Base-by-base conservation (phyloP, 306 rosid genomes). In the Cicer bijugum region DNA sequence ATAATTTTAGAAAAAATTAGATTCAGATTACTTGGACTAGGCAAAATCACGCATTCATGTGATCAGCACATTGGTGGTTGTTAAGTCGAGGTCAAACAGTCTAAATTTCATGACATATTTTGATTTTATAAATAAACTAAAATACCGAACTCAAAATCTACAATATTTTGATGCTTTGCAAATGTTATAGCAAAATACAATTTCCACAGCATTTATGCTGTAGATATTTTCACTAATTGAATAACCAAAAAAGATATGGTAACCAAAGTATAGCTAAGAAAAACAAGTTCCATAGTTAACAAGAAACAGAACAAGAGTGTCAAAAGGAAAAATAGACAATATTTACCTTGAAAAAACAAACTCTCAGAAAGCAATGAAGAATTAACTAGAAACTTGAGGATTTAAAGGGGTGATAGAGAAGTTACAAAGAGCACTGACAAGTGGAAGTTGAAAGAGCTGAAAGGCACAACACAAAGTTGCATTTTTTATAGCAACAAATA, bases 401-500 rank as follows among this genome's bases (percentile, higher is more conserved):
- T 37, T 73, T 48, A 55, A 57, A 40, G 61, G 50, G 67, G 19
- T 19, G 35, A 40, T 45, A 50, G 50, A 4, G 71, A 66, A 47
- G 4, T 14, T 17, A 45, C 9, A 61, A n/a, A 55, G 65, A 38
- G 79, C 74, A 56, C 69, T 37, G 63, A 50, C 37, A 64, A 79
- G 75, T 65, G 74, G 55, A 72, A n/a, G 53, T 46, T 79, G 68
- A 38, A 33, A 33, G 76, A 69, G 12, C 14, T 51, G 19, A 10
- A 71, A 44, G 67, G 4, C 9, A 63, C 7, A 14, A 39, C 9
- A 63, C 7, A 14, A 39, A 20, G 33, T n/a, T 70, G 50, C 65
- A 19, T 76, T 81, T 81, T 81, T 81, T 75, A 80, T 80, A 75
- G 16, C 20, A 56, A n/a, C 14, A 23, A 35, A 9, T 6, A n/a